Percentiles rank a stretch among this genome's conserved stretches.
Evolutionary conservation across 176 grass and related monocot genomes (phyloP).

Genomic region (Triticum turgidum): DNA sequence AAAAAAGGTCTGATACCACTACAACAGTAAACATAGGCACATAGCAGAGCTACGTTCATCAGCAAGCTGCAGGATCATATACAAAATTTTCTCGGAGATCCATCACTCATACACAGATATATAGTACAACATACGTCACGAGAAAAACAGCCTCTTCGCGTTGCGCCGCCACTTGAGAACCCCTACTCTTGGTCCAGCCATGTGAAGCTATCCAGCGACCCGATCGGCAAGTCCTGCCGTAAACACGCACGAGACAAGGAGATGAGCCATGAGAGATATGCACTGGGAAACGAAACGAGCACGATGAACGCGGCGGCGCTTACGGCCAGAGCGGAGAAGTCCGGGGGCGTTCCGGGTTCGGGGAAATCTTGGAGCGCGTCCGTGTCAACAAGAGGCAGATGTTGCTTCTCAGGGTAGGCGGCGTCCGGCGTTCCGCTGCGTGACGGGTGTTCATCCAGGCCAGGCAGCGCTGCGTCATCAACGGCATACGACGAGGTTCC

Average conservation of each 20-base stretch:
- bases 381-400: background rate
- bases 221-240: background rate
- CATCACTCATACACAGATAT: background rate
- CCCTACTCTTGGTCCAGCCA: background rate
- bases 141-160: background rate
- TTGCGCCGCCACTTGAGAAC: background rate
- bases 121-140: background rate
- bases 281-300: background rate
- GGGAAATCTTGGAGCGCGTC: background rate
- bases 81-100: background rate
- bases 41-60: background rate
- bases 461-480: background rate
- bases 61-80: background rate
- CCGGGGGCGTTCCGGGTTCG: background rate
- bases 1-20: too few species aligned
- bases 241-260: background rate
- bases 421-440: background rate
- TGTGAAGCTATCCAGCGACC: background rate
- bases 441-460: slow-evolving; percentile 2
- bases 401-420: background rate
- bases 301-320: background rate
- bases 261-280: background rate
- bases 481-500: slow-evolving; percentile 25
- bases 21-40: background rate
- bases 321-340: background rate